phyloP scores from a whole-genome alignment of 371 early-diverging fungal genomes.

The Choanephora cucurbitarum region DNA sequence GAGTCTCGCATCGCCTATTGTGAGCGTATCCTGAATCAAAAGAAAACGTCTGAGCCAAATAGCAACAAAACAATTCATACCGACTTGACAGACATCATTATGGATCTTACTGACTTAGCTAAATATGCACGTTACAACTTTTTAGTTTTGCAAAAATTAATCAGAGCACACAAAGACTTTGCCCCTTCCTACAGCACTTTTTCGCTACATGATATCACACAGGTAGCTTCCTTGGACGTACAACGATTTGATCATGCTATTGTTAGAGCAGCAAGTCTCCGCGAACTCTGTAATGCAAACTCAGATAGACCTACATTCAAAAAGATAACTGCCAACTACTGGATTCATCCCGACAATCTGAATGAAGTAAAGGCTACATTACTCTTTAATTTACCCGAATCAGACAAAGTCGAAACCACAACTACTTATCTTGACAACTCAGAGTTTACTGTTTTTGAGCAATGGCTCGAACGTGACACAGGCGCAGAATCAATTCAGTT shows the following conservation, averaged over 20 bases:
- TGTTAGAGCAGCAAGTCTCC: conserved; percentile 84
- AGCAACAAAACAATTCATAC: conserved; percentile 62
- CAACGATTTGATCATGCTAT: conserved; percentile 81
- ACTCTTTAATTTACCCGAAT: conserved; percentile 89
- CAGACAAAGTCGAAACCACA: conserved; percentile 86
- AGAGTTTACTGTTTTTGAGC: conserved; percentile 87
- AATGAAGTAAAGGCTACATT: conserved; percentile 93
- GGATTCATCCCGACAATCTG: conserved; percentile 98
- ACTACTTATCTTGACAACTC: conserved; percentile 97
- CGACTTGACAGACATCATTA: conserved; percentile 76
- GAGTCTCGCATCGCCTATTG: conserved; percentile 82
- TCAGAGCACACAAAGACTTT: conserved; percentile 83
- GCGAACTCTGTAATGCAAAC: conserved; percentile 77
- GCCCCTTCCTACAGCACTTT: conserved; percentile 24
- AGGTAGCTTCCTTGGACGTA: conserved; percentile 35
- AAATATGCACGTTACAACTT: conserved; percentile 95
- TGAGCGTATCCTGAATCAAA: conserved; percentile 46
- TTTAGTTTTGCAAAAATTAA: conserved; percentile 90
- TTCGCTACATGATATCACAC: conserved; percentile 32
- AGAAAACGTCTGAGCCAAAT: conserved; percentile 21
- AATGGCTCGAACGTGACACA: conserved; percentile 90
- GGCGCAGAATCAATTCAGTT: conserved; percentile 92
- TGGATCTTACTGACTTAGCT: conserved; percentile 87
- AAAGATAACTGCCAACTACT: conserved; percentile 89
- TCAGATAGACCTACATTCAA: conserved; percentile 76